Conservation (phyloP, 78 protist genomes). For the Dictyostelium firmibasis region DNA sequence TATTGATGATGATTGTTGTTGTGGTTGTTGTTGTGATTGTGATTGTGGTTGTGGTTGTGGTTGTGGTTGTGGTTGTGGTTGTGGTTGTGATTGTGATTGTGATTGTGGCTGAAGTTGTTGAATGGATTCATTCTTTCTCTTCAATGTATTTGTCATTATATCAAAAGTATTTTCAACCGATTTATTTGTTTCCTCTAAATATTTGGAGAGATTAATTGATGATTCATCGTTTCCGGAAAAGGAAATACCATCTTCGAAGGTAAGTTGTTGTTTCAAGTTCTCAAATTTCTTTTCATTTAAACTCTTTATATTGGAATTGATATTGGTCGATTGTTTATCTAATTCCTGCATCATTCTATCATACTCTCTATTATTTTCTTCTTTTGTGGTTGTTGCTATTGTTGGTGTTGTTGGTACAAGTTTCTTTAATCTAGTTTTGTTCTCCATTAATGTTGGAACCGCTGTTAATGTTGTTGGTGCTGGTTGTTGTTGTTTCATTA, state of each 20-base stretch:
- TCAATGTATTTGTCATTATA: slow-evolving; percentile 5
- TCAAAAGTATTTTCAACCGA: slow-evolving; percentile 7
- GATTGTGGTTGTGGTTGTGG: not conserved
- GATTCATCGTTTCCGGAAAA: not conserved
- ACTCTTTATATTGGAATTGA: not conserved
- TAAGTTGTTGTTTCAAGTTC: slow-evolving; percentile 1
- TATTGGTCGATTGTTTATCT: not conserved
- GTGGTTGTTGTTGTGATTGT: not conserved
- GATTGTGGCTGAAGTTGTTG: not conserved
- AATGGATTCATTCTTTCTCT: not conserved
- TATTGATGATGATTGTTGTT: not conserved
- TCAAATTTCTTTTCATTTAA: slow-evolving; percentile 14
- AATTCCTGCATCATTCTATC: not conserved
- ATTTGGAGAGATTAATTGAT: not conserved
- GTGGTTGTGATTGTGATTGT: not conserved
- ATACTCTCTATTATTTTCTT: slow-evolving; percentile 12
- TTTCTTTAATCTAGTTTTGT: not conserved
- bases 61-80: no score
- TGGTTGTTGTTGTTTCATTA: not conserved
- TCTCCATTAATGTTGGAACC: not conserved
- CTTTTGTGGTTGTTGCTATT: not conserved
- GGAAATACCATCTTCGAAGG: not conserved
- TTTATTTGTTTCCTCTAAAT: slow-evolving; percentile 15
- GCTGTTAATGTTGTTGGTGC: not conserved
- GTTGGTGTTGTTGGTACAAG: not conserved